Conservation (phyloP, 2,329 filamentous ascomycete species). For the Arthrobotrys iridis region DNA sequence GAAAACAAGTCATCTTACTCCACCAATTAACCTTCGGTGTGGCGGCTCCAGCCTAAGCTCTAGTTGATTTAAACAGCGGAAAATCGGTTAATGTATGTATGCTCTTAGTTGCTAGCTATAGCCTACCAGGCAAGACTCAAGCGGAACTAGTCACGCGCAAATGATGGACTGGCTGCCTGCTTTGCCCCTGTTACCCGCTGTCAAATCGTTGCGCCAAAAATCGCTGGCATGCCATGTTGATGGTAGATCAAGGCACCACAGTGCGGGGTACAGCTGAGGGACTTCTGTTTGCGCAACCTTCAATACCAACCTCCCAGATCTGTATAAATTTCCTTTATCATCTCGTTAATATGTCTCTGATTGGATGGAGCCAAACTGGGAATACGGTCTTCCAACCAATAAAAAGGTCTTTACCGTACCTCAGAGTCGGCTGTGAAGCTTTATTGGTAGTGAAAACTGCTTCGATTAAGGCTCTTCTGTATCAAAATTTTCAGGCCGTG, state of each 20-base stretch:
- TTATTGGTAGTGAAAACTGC: constrained; percentile 11
- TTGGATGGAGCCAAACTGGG: constrained; percentile 19
- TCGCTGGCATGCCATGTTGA: constrained; percentile 41
- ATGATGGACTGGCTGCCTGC: constrained; percentile 34
- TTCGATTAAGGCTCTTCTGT: not conserved
- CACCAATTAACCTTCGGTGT: not conserved
- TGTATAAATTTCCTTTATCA: constrained; percentile 20
- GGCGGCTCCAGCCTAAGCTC: not conserved
- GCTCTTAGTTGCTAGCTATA: not conserved
- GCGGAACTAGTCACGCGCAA: constrained; percentile 25
- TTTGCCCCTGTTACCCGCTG: constrained; percentile 40
- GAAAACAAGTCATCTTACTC: not conserved
- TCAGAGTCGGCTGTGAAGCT: constrained; percentile 2
- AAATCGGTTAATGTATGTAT: not conserved
- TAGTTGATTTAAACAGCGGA: not conserved
- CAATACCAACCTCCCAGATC: constrained; percentile 27
- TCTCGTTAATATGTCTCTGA: constrained; percentile 39
- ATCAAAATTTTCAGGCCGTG: constrained; percentile 27
- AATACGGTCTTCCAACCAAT: constrained; percentile 10
- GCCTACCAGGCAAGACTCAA: constrained; percentile 12
- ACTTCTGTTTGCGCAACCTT: not conserved
- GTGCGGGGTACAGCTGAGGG: not conserved
- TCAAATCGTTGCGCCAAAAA: constrained; percentile 29
- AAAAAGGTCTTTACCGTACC: not conserved
- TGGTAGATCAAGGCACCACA: constrained; percentile 29